Evolutionary conservation across 495 filamentous ascomycete genomes (phyloP).

Genomic region (Glutinoglossum americanum): DNA sequence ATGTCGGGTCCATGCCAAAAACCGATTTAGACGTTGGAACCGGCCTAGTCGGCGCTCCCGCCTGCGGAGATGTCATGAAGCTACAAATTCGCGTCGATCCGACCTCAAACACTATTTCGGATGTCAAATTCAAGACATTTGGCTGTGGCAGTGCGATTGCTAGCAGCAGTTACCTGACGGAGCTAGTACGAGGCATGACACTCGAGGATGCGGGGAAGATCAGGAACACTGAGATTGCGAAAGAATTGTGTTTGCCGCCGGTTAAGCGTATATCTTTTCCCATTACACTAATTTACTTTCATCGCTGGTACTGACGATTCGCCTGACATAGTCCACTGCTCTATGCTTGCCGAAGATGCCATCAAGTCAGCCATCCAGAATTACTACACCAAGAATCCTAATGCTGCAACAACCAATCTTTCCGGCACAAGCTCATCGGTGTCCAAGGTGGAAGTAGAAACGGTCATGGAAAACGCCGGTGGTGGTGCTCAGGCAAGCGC

Average conservation of each 20-base stretch:
- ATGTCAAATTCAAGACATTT: constrained; percentile 97
- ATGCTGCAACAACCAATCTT: constrained; percentile 47
- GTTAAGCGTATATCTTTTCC: constrained; percentile 53
- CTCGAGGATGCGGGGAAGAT: constrained; percentile 79
- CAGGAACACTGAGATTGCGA: constrained; percentile 90
- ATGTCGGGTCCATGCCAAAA: constrained; percentile 85
- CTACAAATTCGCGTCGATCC: constrained; percentile 95
- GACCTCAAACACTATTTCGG: constrained; percentile 66
- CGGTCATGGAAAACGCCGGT: constrained; percentile 8
- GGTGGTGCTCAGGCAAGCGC: neutral
- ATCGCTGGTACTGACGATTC: constrained; percentile 2
- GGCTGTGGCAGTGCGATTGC: constrained; percentile 94
- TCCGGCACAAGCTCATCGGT: constrained; percentile 41
- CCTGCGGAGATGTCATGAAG: constrained; percentile 91
- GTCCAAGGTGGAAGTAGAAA: constrained; percentile 24
- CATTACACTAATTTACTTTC: too few relatives aligned
- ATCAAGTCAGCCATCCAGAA: constrained; percentile 98
- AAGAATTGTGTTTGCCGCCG: constrained; percentile 84
- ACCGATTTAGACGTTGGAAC: constrained; percentile 78
- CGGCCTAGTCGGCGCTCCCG: constrained; percentile 88
- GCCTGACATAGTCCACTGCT: constrained; percentile 62
- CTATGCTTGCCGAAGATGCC: constrained; percentile 96
- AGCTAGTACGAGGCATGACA: constrained; percentile 88
- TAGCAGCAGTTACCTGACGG: constrained; percentile 72
- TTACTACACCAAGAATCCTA: constrained; percentile 90